phyloP scores from a whole-genome alignment of 495 filamentous ascomycete species.

The Physcia stellaris region DNA sequence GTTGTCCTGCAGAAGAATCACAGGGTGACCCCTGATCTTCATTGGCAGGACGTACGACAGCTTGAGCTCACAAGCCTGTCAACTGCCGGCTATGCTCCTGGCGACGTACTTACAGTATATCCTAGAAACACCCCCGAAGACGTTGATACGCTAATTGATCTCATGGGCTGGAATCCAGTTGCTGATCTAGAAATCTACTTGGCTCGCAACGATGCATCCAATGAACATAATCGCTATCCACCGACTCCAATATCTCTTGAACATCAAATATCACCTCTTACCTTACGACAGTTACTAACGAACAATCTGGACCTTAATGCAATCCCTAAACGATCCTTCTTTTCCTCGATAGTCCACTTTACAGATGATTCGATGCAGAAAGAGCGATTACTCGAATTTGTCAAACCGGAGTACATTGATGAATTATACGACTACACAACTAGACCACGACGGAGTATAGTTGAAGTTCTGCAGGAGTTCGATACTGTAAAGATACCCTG shows the following conservation, averaged over 20 bases:
- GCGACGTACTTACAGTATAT: slow-evolving; percentile 63
- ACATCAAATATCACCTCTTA: slow-evolving; percentile 27
- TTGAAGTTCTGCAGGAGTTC: slow-evolving; percentile 89
- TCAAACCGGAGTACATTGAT: slow-evolving; percentile 59
- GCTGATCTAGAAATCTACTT: slow-evolving; percentile 47
- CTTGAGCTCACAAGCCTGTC: slow-evolving; percentile 42
- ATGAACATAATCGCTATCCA: slow-evolving; percentile 34
- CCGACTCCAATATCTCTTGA: slow-evolving; percentile 13
- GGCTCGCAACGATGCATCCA: slow-evolving; percentile 16
- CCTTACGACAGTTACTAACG: slow-evolving; percentile 60
- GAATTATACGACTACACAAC: slow-evolving; percentile 95
- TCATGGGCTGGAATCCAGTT: slow-evolving; percentile 60
- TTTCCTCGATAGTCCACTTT: slow-evolving; percentile 58
- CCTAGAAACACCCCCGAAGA: slow-evolving; percentile 78
- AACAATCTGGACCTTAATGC: slow-evolving; percentile 79
- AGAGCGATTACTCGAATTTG: slow-evolving; percentile 74
- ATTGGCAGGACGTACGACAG: slow-evolving; percentile 92
- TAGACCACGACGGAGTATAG: slow-evolving; percentile 75
- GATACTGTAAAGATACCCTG: slow-evolving; percentile 69
- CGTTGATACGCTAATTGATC: slow-evolving; percentile 54
- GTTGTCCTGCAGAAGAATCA: slow-evolving; percentile 38
- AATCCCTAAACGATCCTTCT: slow-evolving; percentile 80
- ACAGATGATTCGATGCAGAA: slow-evolving; percentile 57
- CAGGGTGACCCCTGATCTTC: slow-evolving; percentile 57
- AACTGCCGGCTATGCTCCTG: slow-evolving; percentile 41